Conservation (phyloP, 345 rosid genomes). For the Aurinia saxatilis region DNA sequence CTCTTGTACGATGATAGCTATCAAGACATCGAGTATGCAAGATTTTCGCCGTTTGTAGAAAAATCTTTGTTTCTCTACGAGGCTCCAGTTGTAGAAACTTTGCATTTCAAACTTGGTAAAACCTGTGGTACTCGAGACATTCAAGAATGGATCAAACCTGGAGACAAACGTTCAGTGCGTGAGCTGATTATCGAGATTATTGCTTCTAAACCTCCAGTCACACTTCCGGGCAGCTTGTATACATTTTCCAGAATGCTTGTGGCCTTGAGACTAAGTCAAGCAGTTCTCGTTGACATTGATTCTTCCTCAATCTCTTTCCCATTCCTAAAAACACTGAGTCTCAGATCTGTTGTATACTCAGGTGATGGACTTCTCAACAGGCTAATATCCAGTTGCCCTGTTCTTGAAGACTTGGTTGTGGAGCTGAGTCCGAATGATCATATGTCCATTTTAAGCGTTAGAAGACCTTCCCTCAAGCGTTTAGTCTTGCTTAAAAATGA, state of each 20-base stretch:
- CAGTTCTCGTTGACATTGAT: neutral
- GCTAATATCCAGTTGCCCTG: conserved; percentile 10
- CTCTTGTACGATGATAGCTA: neutral
- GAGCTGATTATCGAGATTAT: neutral
- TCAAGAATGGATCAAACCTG: neutral
- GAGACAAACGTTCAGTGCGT: neutral
- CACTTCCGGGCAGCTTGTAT: neutral
- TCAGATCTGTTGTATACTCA: neutral
- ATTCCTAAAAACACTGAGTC: neutral
- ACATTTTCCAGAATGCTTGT: neutral
- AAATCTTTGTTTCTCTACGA: neutral
- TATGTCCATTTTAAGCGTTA: neutral
- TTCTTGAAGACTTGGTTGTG: conserved; percentile 11
- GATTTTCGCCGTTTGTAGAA: neutral
- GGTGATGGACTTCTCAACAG: neutral
- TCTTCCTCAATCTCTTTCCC: neutral
- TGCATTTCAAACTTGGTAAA: conserved; percentile 1
- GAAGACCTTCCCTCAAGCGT: neutral
- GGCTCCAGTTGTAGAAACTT: neutral
- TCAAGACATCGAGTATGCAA: neutral
- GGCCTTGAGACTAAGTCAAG: neutral
- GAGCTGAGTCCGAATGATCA: neutral
- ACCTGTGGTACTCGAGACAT: neutral
- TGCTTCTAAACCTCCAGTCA: neutral
- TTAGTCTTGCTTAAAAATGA: neutral